Conservation (phyloP, 768 basidiomycete species). For the Podaxis sp. region DNA sequence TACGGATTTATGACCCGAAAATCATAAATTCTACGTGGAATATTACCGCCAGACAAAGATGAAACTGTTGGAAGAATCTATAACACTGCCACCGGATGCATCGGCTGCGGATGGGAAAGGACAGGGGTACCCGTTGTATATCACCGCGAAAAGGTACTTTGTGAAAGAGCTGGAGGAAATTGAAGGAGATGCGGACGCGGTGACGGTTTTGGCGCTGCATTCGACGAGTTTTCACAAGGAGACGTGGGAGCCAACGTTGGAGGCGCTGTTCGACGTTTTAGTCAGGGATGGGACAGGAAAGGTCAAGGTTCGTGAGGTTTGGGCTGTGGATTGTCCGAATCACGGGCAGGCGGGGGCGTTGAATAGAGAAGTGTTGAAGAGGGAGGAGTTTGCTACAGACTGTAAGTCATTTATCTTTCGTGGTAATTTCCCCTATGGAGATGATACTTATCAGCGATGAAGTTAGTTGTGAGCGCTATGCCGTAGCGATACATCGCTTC, state of each 20-base stretch:
- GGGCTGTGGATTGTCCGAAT: constrained; percentile 73
- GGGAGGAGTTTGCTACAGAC: constrained; percentile 41
- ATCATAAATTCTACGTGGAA: not conserved
- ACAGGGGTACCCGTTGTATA: constrained; percentile 41
- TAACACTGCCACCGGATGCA: constrained; percentile 15
- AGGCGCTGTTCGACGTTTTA: constrained; percentile 42
- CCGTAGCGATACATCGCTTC: constrained; percentile 57
- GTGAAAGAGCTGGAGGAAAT: constrained; percentile 33
- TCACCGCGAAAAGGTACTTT: constrained; percentile 62
- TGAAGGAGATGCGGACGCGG: constrained; percentile 36
- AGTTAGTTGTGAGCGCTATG: constrained; percentile 71
- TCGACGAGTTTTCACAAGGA: constrained; percentile 78
- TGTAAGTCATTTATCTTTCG: constrained; percentile 35
- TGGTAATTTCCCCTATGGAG: constrained; percentile 4
- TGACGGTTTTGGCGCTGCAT: constrained; percentile 63
- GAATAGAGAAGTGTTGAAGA: constrained; percentile 48
- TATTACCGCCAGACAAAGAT: not conserved
- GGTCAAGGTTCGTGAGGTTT: constrained; percentile 54
- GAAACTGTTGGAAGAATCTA: constrained; percentile 4
- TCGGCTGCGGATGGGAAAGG: constrained; percentile 3
- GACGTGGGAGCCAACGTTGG: constrained; percentile 65
- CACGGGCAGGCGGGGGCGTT: constrained; percentile 61
- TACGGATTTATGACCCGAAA: not conserved
- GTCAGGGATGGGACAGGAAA: constrained; percentile 14
- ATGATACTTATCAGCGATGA: not conserved